A percentile compares a stretch with the other conserved stretches of the same genome.
These are phyloP conservation scores for Chaetomium strumarium DNA, from an alignment of 2,329 filamentous ascomycete species.

Conservation along the genomic window DNA sequence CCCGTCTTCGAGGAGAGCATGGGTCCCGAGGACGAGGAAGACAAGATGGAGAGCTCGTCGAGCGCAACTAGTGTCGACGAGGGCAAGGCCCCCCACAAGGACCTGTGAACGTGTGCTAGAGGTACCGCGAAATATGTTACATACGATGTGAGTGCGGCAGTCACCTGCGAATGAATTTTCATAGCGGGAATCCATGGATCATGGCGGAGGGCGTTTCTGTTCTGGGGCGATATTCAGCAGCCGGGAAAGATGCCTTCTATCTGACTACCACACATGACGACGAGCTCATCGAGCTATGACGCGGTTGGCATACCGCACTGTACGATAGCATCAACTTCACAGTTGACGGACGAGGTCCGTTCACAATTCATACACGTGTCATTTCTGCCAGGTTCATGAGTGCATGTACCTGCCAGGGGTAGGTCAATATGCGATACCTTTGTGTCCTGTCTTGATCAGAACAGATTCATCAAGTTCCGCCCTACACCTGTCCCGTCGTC, in stretches of 20 bases:
- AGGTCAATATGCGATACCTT: too few relatives aligned
- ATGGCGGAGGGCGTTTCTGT: conserved; percentile 22
- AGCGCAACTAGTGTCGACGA: conserved; percentile 51
- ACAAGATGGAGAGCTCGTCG: conserved; percentile 55
- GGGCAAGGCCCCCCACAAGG: conserved; percentile 36
- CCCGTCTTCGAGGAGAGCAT: conserved; percentile 86
- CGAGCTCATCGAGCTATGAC: conserved; percentile 13
- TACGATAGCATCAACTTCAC: conserved; percentile 17
- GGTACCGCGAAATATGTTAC: not conserved
- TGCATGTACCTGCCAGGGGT: too few relatives aligned
- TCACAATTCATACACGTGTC: not conserved
- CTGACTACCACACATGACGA: conserved; percentile 19
- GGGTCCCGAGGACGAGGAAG: conserved; percentile 56
- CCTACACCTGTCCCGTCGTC: too few relatives aligned
- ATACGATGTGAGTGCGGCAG: conserved; percentile 12
- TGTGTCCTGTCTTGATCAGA: too few relatives aligned
- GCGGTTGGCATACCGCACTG: conserved; percentile 17
- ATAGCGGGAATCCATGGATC: conserved; percentile 19
- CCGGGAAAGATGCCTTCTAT: conserved; percentile 20
- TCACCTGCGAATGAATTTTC: conserved; percentile 18
- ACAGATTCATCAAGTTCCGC: too few relatives aligned
- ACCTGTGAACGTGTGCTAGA: conserved; percentile 11
- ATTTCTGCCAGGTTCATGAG: too few relatives aligned
- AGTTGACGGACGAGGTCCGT: not conserved
- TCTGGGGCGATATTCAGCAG: conserved; percentile 14